Evolutionary conservation across 305 asterid species (phyloP).

Genomic region (Fraxinus albicans): DNA sequence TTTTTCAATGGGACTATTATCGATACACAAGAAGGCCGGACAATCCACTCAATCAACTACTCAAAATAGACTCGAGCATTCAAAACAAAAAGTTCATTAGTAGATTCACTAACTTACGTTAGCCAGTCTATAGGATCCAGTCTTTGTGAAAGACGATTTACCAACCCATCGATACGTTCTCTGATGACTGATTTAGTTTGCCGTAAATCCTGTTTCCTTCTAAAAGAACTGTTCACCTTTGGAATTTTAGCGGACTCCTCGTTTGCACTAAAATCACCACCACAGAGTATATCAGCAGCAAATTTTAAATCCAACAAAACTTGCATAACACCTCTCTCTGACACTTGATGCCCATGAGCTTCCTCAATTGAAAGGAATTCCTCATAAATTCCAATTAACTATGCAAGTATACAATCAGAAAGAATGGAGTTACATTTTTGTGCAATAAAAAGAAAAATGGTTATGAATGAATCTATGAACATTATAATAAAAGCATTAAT

Average conservation of each 20-base stretch:
- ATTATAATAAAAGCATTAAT: background rate
- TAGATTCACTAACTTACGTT: conserved; percentile 64
- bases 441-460: background rate
- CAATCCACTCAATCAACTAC: conserved; percentile 13
- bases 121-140: conserved; percentile 99
- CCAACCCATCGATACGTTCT: conserved; percentile 58
- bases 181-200: conserved; percentile 51
- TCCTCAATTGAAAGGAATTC: conserved; percentile 68
- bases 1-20: conserved; percentile 11
- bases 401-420: conserved; percentile 24
- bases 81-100: background rate
- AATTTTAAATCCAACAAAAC: conserved; percentile 82
- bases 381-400: conserved; percentile 75
- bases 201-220: conserved; percentile 64
- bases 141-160: conserved; percentile 62
- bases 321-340: conserved; percentile 89
- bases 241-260: conserved; percentile 48
- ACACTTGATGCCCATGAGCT: conserved; percentile 50
- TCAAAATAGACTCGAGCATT: background rate
- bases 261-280: conserved; percentile 58
- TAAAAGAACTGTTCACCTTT: conserved; percentile 52
- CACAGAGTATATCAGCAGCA: conserved; percentile 78
- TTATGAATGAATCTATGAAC: background rate
- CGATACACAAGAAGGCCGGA: conserved; percentile 15
- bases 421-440: conserved; percentile 23